Conservation (phyloP, 2,329 filamentous ascomycete genomes). For the Sarocladium oryzae region DNA sequence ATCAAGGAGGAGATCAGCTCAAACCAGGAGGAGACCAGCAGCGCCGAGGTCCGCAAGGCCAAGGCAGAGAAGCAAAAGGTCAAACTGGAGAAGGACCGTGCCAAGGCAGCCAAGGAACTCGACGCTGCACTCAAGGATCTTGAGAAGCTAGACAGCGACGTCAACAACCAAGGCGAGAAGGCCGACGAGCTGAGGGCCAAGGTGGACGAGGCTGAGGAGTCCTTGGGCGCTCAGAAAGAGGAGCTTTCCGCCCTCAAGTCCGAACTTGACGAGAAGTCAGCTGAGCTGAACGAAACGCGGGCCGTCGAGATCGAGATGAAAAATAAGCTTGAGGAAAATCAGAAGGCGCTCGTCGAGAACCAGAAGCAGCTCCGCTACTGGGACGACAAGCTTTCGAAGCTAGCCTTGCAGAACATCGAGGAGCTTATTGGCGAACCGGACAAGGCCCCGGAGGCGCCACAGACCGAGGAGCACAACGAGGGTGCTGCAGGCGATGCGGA, state of each 20-base stretch:
- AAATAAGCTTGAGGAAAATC: slow-evolving; percentile 94
- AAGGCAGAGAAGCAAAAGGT: slow-evolving; percentile 89
- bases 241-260: slow-evolving; percentile 74
- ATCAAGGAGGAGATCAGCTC: slow-evolving; percentile 80
- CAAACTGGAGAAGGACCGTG: slow-evolving; percentile 80
- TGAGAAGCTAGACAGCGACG: slow-evolving; percentile 71
- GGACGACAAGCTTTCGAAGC: slow-evolving; percentile 82
- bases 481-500: slow-evolving; percentile 21
- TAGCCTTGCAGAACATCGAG: slow-evolving; percentile 73
- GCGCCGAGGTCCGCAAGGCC: slow-evolving; percentile 77
- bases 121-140: slow-evolving; percentile 65
- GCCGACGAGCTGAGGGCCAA: slow-evolving; percentile 65
- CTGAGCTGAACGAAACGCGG: slow-evolving; percentile 81
- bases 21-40: slow-evolving; percentile 74
- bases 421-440: slow-evolving; percentile 47
- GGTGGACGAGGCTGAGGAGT: slow-evolving; percentile 77
- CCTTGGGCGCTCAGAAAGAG: slow-evolving; percentile 70
- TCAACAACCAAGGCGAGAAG: slow-evolving; percentile 68
- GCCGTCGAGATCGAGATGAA: slow-evolving; percentile 95
- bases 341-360: slow-evolving; percentile 82
- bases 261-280: slow-evolving; percentile 78
- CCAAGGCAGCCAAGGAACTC: slow-evolving; percentile 73
- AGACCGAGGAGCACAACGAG: slow-evolving; percentile 17
- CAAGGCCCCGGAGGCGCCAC: slow-evolving; percentile 17
- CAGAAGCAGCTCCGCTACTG: slow-evolving; percentile 79